Base-by-base conservation (phyloP, 164 flowering plant species). In the grape (Vitis vinifera) region DNA sequence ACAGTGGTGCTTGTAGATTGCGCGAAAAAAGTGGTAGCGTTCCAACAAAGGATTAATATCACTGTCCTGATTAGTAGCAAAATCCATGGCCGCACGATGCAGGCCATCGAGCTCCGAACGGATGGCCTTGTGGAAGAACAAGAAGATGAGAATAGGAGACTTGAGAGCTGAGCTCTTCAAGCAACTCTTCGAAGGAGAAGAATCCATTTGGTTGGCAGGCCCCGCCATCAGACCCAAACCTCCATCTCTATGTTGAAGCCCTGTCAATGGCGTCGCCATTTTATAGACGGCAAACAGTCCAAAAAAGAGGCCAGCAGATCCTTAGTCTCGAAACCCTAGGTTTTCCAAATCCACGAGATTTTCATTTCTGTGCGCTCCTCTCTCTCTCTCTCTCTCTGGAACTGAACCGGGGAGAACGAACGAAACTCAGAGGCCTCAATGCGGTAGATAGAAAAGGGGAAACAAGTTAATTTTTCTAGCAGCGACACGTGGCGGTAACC, bases 111-210 rank as follows among this genome's bases (percentile, higher is more conserved):
- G 95, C 85, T 90, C 97, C 5, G 86, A 70, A 62, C 89, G 73
- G 53, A 94, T 91, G 2, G 94, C 97, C 60, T 92, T 94, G 78
- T 94, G 99, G 72, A 91, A 93, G 79, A 87, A 86, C 47, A 91
- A 65, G 73, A 93, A 93, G 23, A 93, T 88, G 55, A 87, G 83
- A 66, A 91, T 93, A n/a, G 97, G 97, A 13, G 92, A 88, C 48
- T 83, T 78, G 10, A 57, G 69, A 11, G 76, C 80, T 12, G 83
- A 78, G 62, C 64, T 79, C 69, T 76, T 80, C 64, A 75, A 53
- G 59, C 76, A 63, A 7, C 74, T 10, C 67, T 73, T 78, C 3
- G 80, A 23, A 27, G 78, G 59, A 16, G 83, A 66, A 30, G 86
- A 56, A 52, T 82, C 89, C 23, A 80, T 74, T 3, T 84, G 67